These are phyloP conservation scores for Rhododendron williamsianum DNA, from an alignment of 148 eudicot species.

Conservation along the genomic window DNA sequence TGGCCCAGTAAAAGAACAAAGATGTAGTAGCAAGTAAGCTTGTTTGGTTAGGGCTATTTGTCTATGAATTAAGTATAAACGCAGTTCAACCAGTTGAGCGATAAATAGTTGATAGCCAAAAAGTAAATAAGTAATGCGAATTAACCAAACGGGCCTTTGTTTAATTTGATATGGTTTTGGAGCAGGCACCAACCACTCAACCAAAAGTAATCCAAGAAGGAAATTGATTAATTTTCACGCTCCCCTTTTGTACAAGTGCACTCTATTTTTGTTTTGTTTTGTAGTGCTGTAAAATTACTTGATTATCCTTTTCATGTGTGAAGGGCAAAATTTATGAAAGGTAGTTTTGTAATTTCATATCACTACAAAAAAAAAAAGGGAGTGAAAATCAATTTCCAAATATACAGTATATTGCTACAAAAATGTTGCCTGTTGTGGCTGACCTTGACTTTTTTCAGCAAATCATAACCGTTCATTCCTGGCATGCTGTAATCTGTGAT, in stretches of 20 bases:
- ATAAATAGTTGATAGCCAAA: neutral
- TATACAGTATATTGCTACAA: neutral
- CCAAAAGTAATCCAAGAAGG: no score
- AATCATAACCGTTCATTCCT: conserved; percentile 57
- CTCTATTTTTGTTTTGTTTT: no score
- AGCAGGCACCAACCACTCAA: no score
- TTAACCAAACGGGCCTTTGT: neutral
- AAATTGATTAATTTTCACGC: no score
- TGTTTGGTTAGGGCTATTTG: neutral
- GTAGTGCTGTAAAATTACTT: no score
- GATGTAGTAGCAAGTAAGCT: neutral
- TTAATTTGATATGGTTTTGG: no score
- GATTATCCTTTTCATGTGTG: no score
- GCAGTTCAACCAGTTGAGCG: neutral
- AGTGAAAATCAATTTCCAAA: no score
- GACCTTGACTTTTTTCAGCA: conserved; percentile 57
- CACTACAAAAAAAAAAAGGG: no score
- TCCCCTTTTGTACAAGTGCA: no score
- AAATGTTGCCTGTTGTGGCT: neutral
- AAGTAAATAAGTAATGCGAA: neutral
- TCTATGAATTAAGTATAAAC: neutral
- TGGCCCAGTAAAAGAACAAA: neutral
- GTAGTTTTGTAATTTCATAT: no score
- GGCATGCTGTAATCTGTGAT: conserved; percentile 71
- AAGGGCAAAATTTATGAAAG: no score